Evolutionary conservation across 768 basidiomycete species (phyloP).

Genomic region (Daedaleopsis sinensis): DNA sequence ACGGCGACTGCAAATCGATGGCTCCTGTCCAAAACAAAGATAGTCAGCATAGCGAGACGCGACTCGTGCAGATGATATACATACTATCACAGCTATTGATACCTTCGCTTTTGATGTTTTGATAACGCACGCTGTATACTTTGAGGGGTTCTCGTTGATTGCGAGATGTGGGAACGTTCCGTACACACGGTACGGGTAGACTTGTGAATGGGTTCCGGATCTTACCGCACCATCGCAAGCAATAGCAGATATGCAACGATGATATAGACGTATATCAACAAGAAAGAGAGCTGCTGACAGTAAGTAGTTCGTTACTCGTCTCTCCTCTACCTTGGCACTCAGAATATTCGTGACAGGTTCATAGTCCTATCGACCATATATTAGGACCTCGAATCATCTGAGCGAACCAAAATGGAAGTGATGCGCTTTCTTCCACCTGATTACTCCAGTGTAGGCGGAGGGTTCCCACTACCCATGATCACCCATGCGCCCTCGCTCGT

Average conservation of each 20-base stretch:
- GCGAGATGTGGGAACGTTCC: not conserved
- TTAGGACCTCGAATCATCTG: no score
- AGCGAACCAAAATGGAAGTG: no score
- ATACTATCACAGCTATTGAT: not conserved
- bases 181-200: not conserved
- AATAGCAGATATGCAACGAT: no score
- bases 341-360: no score
- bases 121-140: not conserved
- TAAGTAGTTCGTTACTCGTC: no score
- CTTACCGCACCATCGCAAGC: no score
- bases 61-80: not conserved
- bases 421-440: no score
- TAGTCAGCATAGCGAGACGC: not conserved
- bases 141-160: not conserved
- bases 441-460: conserved; percentile 58
- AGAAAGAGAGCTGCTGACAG: no score
- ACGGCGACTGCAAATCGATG: not conserved
- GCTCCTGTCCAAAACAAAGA: not conserved
- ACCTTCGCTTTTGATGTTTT: not conserved
- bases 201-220: no score
- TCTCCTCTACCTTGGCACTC: no score
- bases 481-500: conserved; percentile 65
- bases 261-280: no score
- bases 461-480: conserved; percentile 69
- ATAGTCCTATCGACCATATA: no score